Conservation (phyloP, 768 basidiomycete species). For the Suillus decipiens region DNA sequence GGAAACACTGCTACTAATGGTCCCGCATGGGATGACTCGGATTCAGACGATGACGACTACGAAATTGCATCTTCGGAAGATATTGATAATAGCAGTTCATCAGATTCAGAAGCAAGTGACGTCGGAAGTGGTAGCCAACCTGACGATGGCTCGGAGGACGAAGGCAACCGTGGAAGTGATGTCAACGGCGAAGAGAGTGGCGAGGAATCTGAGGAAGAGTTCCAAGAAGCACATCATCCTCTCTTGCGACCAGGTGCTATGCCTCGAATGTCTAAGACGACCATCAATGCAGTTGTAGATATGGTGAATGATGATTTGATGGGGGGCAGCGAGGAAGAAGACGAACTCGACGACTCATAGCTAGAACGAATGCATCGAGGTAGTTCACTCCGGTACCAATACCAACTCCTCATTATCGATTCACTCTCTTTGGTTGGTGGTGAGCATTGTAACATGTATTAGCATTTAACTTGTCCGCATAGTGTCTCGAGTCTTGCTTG, state of each 20-base stretch:
- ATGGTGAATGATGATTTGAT: conserved; percentile 59
- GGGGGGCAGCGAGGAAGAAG: conserved; percentile 38
- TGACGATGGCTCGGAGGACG: conserved; percentile 25
- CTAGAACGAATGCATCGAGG: neutral
- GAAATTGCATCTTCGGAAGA: conserved; percentile 41
- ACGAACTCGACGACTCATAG: conserved; percentile 50
- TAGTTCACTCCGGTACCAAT: neutral
- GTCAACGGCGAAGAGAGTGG: conserved; percentile 38
- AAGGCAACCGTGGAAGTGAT: conserved; percentile 34
- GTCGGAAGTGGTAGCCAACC: conserved; percentile 28
- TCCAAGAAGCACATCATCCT: conserved; percentile 61
- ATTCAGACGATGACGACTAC: conserved; percentile 37
- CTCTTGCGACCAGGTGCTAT: conserved; percentile 65
- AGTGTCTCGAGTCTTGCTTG: neutral
- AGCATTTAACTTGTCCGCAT: too few species aligned
- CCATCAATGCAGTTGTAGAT: conserved; percentile 63
- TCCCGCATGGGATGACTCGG: conserved; percentile 35
- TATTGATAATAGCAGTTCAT: conserved; percentile 47
- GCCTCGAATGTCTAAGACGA: conserved; percentile 67
- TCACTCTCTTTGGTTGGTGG: too few species aligned
- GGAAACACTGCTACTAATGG: conserved; percentile 24
- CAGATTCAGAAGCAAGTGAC: conserved; percentile 35
- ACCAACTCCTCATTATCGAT: neutral
- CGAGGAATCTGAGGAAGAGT: conserved; percentile 42
- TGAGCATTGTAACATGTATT: too few species aligned